Evolutionary conservation across 2,329 filamentous ascomycete genomes (phyloP), one percentile per base, ranked within the genome.

Genomic region (Dactylellina haptotyla): DNA sequence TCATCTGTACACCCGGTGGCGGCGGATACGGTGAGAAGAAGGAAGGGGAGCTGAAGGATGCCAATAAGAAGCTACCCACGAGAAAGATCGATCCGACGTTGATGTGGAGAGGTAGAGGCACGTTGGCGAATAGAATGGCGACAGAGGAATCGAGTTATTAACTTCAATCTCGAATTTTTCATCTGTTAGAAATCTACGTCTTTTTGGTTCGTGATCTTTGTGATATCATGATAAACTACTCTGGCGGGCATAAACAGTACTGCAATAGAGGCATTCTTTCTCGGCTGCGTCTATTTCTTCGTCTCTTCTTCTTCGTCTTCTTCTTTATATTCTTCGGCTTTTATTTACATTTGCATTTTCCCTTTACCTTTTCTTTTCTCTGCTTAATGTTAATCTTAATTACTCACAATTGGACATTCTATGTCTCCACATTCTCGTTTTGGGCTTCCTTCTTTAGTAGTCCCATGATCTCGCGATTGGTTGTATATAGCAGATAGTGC

Each of bases 1-100:
- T 94, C 63, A 84, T 95, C 16, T 85, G 85, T 75, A 94, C 91
- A 3, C 91, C 91, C 1, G 91, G 91, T 28, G 91, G 91, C 61
- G 91, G 91, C 43, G 91, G 88, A 0, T 94, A 77, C 66, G 77
- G 77, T 12, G 50, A 48, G 26, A 61, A 61, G 25, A 58, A 61
- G 23, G 66, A 70, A 30, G 67, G 90, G 90, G 90, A 90, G 0
- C 80, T 79, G 28, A 58, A 66, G 59, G 74, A 80, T 39, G 82
- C 84, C 0, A 89, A 88, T 0, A 83, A 85, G 64, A 83, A 86
- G 76, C 59, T n/a, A n/a, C n/a, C n/a, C n/a, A 8, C 69, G 16
- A 89, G 84, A 79, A 82, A 84, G 34, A 82, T 84, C 56, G 92
- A 96, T 81, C 86, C 85, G 23, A 85, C 82, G 79, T 80, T 83